A percentile compares a stretch with the other conserved stretches of the same genome.
These are phyloP conservation scores for Trypanosoma platydactyli DNA, from an alignment of 208 protist genomes.

Conservation along the genomic window DNA sequence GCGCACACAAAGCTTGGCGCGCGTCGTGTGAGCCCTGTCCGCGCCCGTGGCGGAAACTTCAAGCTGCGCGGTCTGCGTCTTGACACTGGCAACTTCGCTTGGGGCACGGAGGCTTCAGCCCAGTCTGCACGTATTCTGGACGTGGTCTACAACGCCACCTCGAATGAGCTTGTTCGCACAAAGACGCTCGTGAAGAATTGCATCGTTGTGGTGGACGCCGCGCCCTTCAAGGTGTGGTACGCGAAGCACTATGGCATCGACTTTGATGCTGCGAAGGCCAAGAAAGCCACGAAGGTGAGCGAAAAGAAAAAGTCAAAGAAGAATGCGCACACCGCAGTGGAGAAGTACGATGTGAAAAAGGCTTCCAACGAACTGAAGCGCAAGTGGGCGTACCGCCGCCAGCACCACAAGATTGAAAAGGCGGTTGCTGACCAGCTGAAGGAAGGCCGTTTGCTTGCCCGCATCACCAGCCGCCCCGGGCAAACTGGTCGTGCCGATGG, in stretches of 20 bases:
- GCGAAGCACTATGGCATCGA: conserved; percentile 97
- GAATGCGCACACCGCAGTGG: conserved; percentile 35
- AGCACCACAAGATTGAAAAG: conserved; percentile 85
- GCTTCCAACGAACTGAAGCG: conserved; percentile 69
- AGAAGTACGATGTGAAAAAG: conserved; percentile 82
- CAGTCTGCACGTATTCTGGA: conserved; percentile 96
- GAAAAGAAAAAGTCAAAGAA: conserved; percentile 85
- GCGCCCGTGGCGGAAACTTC: conserved; percentile 97
- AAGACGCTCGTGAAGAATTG: conserved; percentile 99
- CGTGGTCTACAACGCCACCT: conserved; percentile 99
- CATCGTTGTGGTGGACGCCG: conserved; percentile 97
- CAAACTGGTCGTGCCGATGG: conserved; percentile 98
- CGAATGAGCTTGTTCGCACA: conserved; percentile 99
- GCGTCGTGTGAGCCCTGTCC: conserved; percentile 93
- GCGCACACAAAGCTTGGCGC: conserved; percentile 96
- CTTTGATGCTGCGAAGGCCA: conserved; percentile 93
- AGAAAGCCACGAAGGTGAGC: conserved; percentile 40
- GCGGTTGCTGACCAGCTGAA: conserved; percentile 92
- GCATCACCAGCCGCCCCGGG: conserved; percentile 97
- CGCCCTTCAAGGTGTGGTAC: conserved; percentile 99
- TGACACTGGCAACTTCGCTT: conserved; percentile 98
- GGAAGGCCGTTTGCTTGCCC: conserved; percentile 93
- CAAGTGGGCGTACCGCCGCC: conserved; percentile 67
- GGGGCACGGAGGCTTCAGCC: conserved; percentile 90
- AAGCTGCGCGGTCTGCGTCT: conserved; percentile 99